Percentiles rank a stretch among this genome's conserved stretches.
phyloP scores from a whole-genome alignment of 768 basidiomycete species.

The Amanita exitialis region DNA sequence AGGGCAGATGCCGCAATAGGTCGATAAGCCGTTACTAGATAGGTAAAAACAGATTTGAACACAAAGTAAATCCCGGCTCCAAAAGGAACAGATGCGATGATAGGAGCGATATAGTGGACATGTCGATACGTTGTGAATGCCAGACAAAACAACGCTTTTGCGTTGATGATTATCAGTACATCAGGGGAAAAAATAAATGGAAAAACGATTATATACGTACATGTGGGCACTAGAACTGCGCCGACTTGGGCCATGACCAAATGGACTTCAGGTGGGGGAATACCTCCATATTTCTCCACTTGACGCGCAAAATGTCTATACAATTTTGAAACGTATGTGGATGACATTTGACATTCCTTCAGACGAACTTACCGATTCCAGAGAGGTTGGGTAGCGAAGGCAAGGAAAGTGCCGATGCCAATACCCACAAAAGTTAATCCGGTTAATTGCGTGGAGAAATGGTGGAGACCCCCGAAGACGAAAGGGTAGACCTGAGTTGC shows the following conservation, averaged over 20 bases:
- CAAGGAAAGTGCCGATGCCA: conserved; percentile 44
- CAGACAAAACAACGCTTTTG: conserved; percentile 47
- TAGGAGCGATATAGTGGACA: conserved; percentile 57
- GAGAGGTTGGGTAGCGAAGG: conserved; percentile 38
- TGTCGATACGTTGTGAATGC: conserved; percentile 41
- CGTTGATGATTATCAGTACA: conserved; percentile 18
- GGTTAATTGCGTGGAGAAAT: conserved; percentile 39
- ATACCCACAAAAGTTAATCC: conserved; percentile 56
- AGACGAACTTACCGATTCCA: conserved; percentile 39
- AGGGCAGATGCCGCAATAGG: conserved; percentile 61
- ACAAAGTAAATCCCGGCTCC: conserved; percentile 56
- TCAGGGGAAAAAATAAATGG: conserved; percentile 30
- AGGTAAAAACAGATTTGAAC: conserved; percentile 64
- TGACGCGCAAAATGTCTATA: conserved; percentile 28
- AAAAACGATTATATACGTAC: conserved; percentile 36
- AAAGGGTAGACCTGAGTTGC: conserved; percentile 51
- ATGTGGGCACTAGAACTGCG: conserved; percentile 55
- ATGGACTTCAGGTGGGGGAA: conserved; percentile 55
- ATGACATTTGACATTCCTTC: neutral
- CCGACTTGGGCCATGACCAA: conserved; percentile 61
- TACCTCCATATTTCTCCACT: conserved; percentile 28
- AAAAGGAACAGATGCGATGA: conserved; percentile 57
- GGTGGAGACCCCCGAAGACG: conserved; percentile 38
- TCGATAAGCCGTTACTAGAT: conserved; percentile 58
- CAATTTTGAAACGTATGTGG: neutral